Conservation (phyloP, 257 asterid genomes). For the Gardenia jasminoides region DNA sequence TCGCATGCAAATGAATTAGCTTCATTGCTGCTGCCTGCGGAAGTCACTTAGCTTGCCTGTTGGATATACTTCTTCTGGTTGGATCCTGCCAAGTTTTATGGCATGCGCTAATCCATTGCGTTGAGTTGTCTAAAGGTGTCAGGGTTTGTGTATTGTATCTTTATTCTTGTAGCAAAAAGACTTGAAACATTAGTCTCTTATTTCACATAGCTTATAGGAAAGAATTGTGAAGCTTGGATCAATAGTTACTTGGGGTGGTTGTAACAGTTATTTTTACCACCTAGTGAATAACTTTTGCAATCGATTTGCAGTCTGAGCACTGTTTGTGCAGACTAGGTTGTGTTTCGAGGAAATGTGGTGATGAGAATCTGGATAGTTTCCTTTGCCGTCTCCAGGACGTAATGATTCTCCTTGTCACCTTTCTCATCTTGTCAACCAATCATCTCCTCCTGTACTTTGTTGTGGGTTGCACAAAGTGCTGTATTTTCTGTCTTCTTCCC, state of each 20-base stretch:
- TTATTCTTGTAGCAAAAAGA: slow-evolving; percentile 2
- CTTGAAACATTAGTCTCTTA: background rate
- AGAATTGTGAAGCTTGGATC: background rate
- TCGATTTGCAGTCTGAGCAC: background rate
- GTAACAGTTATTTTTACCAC: slow-evolving; percentile 1
- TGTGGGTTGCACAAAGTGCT: background rate
- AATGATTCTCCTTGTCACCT: background rate
- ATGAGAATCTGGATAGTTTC: background rate
- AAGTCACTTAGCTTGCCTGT: slow-evolving; percentile 25
- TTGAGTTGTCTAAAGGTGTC: slow-evolving; percentile 13
- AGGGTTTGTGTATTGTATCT: slow-evolving; percentile 17
- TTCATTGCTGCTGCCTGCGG: slow-evolving; percentile 21
- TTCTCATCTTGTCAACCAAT: background rate
- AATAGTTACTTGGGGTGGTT: slow-evolving; percentile 8
- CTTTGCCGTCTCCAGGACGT: background rate
- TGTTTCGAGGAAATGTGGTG: background rate
- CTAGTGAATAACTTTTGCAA: slow-evolving; percentile 2
- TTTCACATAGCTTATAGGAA: slow-evolving; percentile 17
- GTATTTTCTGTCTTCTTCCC: too few relatives aligned
- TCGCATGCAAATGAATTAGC: slow-evolving; percentile 23
- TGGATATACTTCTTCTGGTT: slow-evolving; percentile 19
- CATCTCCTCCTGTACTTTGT: background rate
- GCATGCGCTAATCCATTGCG: slow-evolving; percentile 12
- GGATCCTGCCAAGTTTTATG: slow-evolving; percentile 14
- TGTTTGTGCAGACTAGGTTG: background rate